These are phyloP conservation scores for Geotrichum candidum DNA, from an alignment of 1,139 yeast genomes.

Conservation along the genomic window DNA sequence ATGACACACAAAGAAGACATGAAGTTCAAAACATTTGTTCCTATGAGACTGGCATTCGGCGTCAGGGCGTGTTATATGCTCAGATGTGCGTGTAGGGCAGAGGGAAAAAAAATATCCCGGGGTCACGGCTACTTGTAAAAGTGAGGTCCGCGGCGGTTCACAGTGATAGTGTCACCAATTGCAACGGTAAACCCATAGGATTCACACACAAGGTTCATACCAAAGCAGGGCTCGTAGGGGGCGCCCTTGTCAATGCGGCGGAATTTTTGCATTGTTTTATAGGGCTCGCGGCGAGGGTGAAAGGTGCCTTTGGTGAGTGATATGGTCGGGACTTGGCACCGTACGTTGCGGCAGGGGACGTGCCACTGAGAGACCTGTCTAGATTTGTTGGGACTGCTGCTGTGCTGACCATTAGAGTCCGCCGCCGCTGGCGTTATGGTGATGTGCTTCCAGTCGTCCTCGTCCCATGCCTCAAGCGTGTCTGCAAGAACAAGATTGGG, in stretches of 20 bases:
- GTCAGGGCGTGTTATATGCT: too few relatives aligned
- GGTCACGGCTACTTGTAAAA: not conserved
- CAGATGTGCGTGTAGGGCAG: too few relatives aligned
- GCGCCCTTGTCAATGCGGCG: conserved; percentile 38
- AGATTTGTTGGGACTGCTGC: not conserved
- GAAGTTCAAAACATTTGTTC: too few relatives aligned
- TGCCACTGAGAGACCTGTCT: conserved; percentile 28
- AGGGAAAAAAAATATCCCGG: too few relatives aligned
- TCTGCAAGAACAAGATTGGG: conserved; percentile 38
- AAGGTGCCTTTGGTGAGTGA: conserved; percentile 32
- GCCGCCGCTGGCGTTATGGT: conserved; percentile 19
- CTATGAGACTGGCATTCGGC: too few relatives aligned
- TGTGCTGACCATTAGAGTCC: not conserved
- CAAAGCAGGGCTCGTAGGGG: conserved; percentile 36
- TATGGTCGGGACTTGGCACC: conserved; percentile 42
- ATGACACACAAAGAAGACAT: too few relatives aligned
- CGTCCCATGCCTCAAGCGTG: conserved; percentile 34
- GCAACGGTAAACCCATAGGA: conserved; percentile 28
- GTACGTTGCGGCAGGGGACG: conserved; percentile 33
- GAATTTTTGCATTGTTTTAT: conserved; percentile 35
- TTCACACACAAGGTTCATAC: conserved; percentile 36
- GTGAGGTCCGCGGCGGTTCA: conserved; percentile 13
- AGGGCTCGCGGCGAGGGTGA: conserved; percentile 34
- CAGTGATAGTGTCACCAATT: conserved; percentile 31
- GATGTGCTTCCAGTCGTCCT: conserved; percentile 38